Percentiles rank a stretch among this genome's conserved stretches.
Evolutionary conservation across 106 monocot genomes (phyloP).

Genomic region (Allium cepa): DNA sequence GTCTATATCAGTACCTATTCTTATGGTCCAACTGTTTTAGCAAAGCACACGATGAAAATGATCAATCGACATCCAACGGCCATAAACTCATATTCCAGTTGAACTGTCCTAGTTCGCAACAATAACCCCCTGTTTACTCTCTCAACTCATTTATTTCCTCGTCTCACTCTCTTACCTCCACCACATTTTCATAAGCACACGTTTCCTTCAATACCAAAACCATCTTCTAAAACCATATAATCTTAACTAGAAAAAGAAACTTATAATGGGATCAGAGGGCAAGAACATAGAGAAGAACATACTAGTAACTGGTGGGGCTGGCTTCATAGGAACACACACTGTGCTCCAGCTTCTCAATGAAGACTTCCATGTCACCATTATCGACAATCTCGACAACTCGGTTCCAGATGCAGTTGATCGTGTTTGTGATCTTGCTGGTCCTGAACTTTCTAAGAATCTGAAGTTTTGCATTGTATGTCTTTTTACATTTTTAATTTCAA

Average conservation of each 20-base stretch:
- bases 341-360: constrained; percentile 66
- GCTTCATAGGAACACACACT: constrained; percentile 81
- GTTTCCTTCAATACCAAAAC: too few relatives aligned
- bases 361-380: constrained; percentile 45
- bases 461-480: constrained; percentile 29
- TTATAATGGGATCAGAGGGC: constrained; percentile 16
- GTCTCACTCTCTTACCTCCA: too few relatives aligned
- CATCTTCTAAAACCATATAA: too few relatives aligned
- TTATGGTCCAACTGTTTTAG: too few relatives aligned
- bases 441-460: constrained; percentile 39
- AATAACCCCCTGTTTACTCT: too few relatives aligned
- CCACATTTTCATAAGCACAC: too few relatives aligned
- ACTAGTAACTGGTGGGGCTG: constrained; percentile 73
- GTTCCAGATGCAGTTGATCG: constrained; percentile 48
- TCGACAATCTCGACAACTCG: constrained; percentile 73
- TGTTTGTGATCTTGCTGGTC: constrained; percentile 46
- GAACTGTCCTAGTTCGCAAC: too few relatives aligned
- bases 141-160: too few relatives aligned
- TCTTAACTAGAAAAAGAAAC: not conserved
- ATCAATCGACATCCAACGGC: too few relatives aligned
- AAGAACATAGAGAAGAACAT: constrained; percentile 15
- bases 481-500: not conserved
- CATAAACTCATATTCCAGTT: too few relatives aligned
- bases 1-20: too few relatives aligned
- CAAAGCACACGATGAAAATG: too few relatives aligned